phyloP scores from a whole-genome alignment of 805 yeast genomes.

The Suhomyces sp. region DNA sequence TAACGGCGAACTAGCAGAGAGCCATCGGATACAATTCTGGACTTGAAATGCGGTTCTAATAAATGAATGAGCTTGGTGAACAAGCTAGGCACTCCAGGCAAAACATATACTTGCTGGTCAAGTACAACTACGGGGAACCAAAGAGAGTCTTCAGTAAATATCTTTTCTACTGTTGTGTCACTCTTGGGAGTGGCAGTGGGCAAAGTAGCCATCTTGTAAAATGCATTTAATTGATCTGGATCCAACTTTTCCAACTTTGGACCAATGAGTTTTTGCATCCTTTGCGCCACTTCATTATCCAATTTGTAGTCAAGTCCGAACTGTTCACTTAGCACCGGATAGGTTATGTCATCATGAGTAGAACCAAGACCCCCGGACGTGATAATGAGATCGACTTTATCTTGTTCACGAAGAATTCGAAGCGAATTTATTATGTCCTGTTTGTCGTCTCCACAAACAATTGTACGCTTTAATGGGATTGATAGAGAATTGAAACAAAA shows the following conservation, averaged over 20 bases:
- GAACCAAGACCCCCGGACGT: slow-evolving; percentile 82
- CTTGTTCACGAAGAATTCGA: slow-evolving; percentile 36
- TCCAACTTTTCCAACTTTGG: slow-evolving; percentile 30
- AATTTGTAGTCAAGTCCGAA: slow-evolving; percentile 48
- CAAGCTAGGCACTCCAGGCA: slow-evolving; percentile 83
- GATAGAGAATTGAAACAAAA: slow-evolving; percentile 63
- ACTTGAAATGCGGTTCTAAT: slow-evolving; percentile 33
- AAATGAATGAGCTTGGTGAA: slow-evolving; percentile 54
- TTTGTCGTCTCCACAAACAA: slow-evolving; percentile 76
- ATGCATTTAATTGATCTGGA: slow-evolving; percentile 53
- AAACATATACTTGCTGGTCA: slow-evolving; percentile 59
- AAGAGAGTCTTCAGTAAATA: slow-evolving; percentile 44
- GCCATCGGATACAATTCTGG: slow-evolving; percentile 18
- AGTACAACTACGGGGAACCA: slow-evolving; percentile 87
- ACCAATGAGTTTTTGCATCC: slow-evolving; percentile 54
- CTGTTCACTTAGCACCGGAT: slow-evolving; percentile 67
- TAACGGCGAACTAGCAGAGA: slow-evolving; percentile 41
- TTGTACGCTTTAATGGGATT: slow-evolving; percentile 60
- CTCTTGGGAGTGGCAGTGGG: slow-evolving; percentile 45
- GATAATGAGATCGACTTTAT: slow-evolving; percentile 61
- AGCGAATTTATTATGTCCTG: slow-evolving; percentile 58
- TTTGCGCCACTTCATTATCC: slow-evolving; percentile 54
- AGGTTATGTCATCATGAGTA: slow-evolving; percentile 88
- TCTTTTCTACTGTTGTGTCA: slow-evolving; percentile 37
- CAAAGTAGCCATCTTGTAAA: slow-evolving; percentile 74